Base-by-base conservation (phyloP, 441 rosid species). In the Adansonia grandidieri region DNA sequence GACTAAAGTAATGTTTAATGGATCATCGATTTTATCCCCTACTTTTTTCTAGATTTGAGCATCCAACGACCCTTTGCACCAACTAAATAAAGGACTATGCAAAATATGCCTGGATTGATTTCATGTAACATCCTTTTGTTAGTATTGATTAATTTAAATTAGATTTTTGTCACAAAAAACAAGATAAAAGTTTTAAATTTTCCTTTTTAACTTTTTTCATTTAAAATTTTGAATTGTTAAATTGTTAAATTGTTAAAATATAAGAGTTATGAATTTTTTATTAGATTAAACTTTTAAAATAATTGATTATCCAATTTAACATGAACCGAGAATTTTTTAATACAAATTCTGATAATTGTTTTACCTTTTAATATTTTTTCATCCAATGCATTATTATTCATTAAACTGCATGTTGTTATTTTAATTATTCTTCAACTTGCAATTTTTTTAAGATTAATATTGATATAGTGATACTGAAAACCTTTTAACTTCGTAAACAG, bases 11-110 rank as follows among this genome's bases (percentile, higher is more conserved):
- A 50, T 72, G 32, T 10, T 54, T 28, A 42, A 42, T 19, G 6
- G 54, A 58, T 73, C 66, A 58, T 42, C 58, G 63, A 71, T 71
- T 71, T 54, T 54, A 54, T 71, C 50, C 9, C 24, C 37, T 15
- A n/a, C 24, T 17, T 37, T 68, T 42, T 47, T 54, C 50, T n/a
- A n/a, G 28, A 71, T 37, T n/a, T 40, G 2, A 28, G 45, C 74
- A 51, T 71, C 75, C 75, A 54, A 37, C 2, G 28, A 71, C 14
- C 63, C 28, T 32, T 15, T 71, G 28, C 28, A 54, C 48, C 54
- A 71, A 71, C 14, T 4, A n/a, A 53, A 71, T 3, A 48, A n/a
- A 66, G 24, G 54, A 45, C 37, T 45, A 44, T 9, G n/a, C 72
- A 9, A 40, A 9, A 45, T 45, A 45, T 45, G 7, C 40, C 72